These are phyloP conservation scores for Coemansia sp. DNA, from an alignment of 192 early-diverging fungal genomes.

Conservation along the genomic window DNA sequence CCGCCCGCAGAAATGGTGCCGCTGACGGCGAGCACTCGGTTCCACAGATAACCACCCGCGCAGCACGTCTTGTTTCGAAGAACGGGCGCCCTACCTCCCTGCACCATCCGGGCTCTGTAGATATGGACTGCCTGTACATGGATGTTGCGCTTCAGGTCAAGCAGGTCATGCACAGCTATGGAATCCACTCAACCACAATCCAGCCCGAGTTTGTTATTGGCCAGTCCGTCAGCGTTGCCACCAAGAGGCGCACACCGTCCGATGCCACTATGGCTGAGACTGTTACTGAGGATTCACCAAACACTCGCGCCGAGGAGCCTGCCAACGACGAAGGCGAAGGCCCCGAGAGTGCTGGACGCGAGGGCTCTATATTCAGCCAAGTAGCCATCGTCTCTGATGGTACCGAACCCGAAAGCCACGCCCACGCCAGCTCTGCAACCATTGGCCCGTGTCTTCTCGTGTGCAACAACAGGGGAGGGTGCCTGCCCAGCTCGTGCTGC, in stretches of 20 bases:
- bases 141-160: slow-evolving; percentile 69
- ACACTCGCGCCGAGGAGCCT: neutral
- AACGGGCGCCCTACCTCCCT: slow-evolving; percentile 18
- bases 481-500: slow-evolving; percentile 50
- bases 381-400: slow-evolving; percentile 38
- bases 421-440: slow-evolving; percentile 24
- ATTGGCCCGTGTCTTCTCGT: slow-evolving; percentile 48
- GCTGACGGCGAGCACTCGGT: slow-evolving; percentile 7
- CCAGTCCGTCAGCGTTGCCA: slow-evolving; percentile 38
- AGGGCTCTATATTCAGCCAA: slow-evolving; percentile 31
- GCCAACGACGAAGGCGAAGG: neutral
- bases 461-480: slow-evolving; percentile 29
- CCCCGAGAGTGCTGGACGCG: slow-evolving; percentile 11
- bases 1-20: slow-evolving; percentile 5
- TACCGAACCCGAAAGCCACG: slow-evolving; percentile 8
- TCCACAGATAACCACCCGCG: slow-evolving; percentile 1
- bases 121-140: slow-evolving; percentile 66
- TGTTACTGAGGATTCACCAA: neutral
- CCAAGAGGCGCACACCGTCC: slow-evolving; percentile 10
- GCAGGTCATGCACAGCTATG: slow-evolving; percentile 71
- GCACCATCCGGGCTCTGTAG: slow-evolving; percentile 23
- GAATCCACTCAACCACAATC: slow-evolving; percentile 86
- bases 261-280: neutral
- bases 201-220: slow-evolving; percentile 83
- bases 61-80: slow-evolving; percentile 34